phyloP scores from a whole-genome alignment of 176 grass and related monocot species.

The Urochloa ruziziensis region DNA sequence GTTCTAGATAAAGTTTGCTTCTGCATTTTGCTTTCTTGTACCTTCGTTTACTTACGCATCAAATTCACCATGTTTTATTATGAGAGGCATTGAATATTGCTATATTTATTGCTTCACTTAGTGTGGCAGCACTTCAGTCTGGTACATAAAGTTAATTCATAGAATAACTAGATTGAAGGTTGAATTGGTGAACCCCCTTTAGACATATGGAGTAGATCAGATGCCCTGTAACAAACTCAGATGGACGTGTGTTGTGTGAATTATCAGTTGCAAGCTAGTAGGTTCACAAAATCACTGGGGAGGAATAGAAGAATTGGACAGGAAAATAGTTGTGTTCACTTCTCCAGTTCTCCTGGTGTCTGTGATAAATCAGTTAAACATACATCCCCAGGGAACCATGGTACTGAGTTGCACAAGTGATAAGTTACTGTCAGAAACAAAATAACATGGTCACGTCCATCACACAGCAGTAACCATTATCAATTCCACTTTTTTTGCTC shows the following conservation, averaged over 20 bases:
- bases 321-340: neutral
- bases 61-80: neutral
- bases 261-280: neutral
- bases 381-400: neutral
- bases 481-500: neutral
- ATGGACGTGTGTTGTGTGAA: neutral
- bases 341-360: neutral
- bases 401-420: neutral
- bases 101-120: neutral
- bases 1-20: neutral
- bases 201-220: neutral
- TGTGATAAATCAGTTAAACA: neutral
- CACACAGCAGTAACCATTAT: neutral
- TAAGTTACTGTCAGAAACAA: neutral
- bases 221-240: neutral
- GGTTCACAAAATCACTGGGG: neutral
- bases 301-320: neutral
- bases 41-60: neutral
- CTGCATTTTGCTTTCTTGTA: neutral
- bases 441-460: neutral
- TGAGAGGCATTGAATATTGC: neutral
- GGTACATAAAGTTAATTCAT: neutral
- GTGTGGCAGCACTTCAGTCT: neutral
- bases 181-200: neutral
- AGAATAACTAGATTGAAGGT: too few relatives aligned